These are phyloP conservation scores for Zygosaccharomyces siamensis DNA, from an alignment of 805 yeast genomes.

Conservation along the genomic window DNA sequence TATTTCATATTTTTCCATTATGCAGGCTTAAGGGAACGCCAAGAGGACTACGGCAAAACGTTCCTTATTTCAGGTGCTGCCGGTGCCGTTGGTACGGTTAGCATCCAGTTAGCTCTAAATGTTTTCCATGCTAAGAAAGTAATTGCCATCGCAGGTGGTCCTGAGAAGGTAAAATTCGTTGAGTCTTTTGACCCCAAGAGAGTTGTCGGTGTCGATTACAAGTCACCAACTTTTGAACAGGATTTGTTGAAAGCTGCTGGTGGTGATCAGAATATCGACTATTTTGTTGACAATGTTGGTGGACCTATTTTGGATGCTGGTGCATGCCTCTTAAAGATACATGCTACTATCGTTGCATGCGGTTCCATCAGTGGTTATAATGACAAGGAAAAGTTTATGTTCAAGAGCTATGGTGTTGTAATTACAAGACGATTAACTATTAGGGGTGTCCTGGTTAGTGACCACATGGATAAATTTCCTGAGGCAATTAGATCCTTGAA, in stretches of 20 bases:
- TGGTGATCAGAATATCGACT: constrained; percentile 47
- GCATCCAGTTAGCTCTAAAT: constrained; percentile 52
- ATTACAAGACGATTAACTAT: constrained; percentile 48
- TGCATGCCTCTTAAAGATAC: constrained; percentile 33
- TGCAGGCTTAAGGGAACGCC: constrained; percentile 42
- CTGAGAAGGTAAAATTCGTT: constrained; percentile 49
- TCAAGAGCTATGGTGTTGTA: constrained; percentile 41
- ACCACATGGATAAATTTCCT: constrained; percentile 38
- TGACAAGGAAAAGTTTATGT: constrained; percentile 35
- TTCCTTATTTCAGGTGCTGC: constrained; percentile 60
- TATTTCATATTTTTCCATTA: constrained; percentile 49
- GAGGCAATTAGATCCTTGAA: constrained; percentile 37
- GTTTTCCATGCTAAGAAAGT: constrained; percentile 50
- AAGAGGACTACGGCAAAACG: constrained; percentile 40
- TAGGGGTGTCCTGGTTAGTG: constrained; percentile 50
- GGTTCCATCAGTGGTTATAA: constrained; percentile 61
- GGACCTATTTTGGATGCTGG: constrained; percentile 51
- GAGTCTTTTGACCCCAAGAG: constrained; percentile 49
- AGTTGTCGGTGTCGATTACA: constrained; percentile 50
- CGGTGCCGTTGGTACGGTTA: constrained; percentile 67
- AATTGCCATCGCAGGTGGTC: constrained; percentile 59
- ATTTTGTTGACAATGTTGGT: constrained; percentile 61
- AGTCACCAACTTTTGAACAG: constrained; percentile 37
- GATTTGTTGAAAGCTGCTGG: constrained; percentile 38
- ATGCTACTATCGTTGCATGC: constrained; percentile 51